Base-by-base conservation (phyloP, 2,329 filamentous ascomycete species). In the Penicillium sp. region DNA sequence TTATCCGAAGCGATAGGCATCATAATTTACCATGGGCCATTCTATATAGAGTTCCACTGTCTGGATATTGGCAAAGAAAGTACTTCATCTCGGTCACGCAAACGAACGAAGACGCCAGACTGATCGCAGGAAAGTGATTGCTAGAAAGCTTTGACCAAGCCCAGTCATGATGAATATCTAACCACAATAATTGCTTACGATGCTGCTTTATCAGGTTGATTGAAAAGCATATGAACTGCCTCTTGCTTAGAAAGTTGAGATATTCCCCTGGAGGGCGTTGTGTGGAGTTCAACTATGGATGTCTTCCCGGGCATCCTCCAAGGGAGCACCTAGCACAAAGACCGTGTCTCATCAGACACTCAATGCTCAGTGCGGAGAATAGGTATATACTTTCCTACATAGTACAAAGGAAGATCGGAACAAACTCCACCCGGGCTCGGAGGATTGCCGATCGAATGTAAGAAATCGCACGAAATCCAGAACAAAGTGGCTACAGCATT, bases 191-290 rank as follows among this genome's bases (percentile, higher is more conserved):
- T 14, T 39, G 14, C 7, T 54, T 20, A 63, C 20, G 39, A 58
- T 31, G 58, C 60, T 7, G 60, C 39, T 39, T 57, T 60, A 1
- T 55, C 55, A 17, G 37, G 54, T 2, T 43, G 17, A 15, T 35
- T 59, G 41, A 63, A 63, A 64, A 17, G 60, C n/a, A 48, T 63
- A 55, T 4, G 54, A 49, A 51, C 57, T 64, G 34, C 57, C 55
- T 45, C 57, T 39, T 2, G 53, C 22, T 12, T 63, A 45, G 49
- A 63, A 64, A 35, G 17, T 15, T 4, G 57, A 35, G 17, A n/a
- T 39, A 28, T 41, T 54, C 17, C 39, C 42, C 20, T 20, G 20
- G 20, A 22, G 34, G 20, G n/a, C 11, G 5, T 11, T 41, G 38
- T 10, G 35, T 20, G 25, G 37, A 17, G 34, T 28, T 47, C n/a